These are phyloP conservation scores for Trichophyton mentagrophytes DNA, from an alignment of 2,329 filamentous ascomycete genomes.

Conservation along the genomic window DNA sequence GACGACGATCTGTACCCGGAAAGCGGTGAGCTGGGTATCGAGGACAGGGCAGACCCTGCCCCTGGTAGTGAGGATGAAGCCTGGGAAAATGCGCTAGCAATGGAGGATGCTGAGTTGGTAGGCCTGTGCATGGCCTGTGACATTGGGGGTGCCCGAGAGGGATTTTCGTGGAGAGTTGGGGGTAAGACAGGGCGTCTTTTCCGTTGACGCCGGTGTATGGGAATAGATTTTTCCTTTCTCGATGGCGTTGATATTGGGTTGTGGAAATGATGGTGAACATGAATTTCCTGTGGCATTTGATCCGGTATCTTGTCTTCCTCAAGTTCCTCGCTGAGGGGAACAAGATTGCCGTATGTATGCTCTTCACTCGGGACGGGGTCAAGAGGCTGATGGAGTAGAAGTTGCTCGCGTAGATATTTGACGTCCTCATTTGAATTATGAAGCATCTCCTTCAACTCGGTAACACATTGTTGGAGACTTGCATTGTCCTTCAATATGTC, in stretches of 20 bases:
- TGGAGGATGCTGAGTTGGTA: slow-evolving; percentile 31
- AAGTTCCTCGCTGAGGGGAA: slow-evolving; percentile 59
- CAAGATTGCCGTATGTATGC: slow-evolving; percentile 9
- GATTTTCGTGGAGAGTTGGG: slow-evolving; percentile 34
- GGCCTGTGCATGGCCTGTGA: slow-evolving; percentile 20
- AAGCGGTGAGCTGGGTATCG: slow-evolving; percentile 66
- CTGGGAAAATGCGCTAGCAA: slow-evolving; percentile 2
- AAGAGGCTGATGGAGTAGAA: slow-evolving; percentile 64
- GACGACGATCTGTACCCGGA: slow-evolving; percentile 60
- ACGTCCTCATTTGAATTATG: slow-evolving; percentile 90
- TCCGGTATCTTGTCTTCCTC: slow-evolving; percentile 37
- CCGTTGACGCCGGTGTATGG: slow-evolving; percentile 46
- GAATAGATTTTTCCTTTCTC: slow-evolving; percentile 42
- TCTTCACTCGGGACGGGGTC: slow-evolving; percentile 17
- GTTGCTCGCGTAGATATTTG: slow-evolving; percentile 68
- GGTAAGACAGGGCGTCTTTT: slow-evolving; percentile 55
- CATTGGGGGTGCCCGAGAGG: slow-evolving; percentile 16
- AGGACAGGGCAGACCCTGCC: slow-evolving; percentile 50
- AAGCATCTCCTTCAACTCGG: slow-evolving; percentile 82
- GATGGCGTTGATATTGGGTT: slow-evolving; percentile 38
- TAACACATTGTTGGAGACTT: slow-evolving; percentile 79
- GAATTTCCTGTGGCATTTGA: slow-evolving; percentile 57
- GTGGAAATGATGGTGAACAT: slow-evolving; percentile 93
- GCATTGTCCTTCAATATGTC: slow-evolving; percentile 93
- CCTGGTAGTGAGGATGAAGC: slow-evolving; percentile 43